A percentile compares a stretch with the other conserved stretches of the same genome.
Evolutionary conservation across 306 rosid species (phyloP).

Genomic region (Betula pendula): DNA sequence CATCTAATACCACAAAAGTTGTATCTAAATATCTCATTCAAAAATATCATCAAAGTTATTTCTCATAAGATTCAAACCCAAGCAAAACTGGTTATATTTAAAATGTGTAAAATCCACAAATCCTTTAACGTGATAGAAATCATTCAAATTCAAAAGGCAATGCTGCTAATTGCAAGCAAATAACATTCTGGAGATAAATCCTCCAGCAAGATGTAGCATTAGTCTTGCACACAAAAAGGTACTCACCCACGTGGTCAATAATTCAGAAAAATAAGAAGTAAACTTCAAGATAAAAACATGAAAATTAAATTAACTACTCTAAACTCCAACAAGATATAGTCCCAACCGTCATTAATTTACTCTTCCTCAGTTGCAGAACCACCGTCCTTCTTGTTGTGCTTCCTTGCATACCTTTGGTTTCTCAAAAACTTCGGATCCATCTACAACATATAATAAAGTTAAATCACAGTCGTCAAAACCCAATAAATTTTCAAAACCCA

Average conservation of each 20-base stretch:
- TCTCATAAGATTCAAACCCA: not conserved
- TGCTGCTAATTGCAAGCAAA: not conserved
- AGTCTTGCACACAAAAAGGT: not conserved
- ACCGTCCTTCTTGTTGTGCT: slow-evolving; percentile 74
- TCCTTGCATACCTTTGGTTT: slow-evolving; percentile 99
- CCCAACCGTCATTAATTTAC: slow-evolving; percentile 31
- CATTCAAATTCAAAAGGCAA: not conserved
- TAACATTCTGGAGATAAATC: not conserved
- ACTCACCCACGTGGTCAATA: not conserved
- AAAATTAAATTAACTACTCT: not conserved
- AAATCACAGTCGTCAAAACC: not conserved
- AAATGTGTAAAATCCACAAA: not conserved
- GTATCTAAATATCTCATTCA: not conserved
- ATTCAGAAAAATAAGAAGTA: not conserved
- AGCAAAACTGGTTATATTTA: not conserved
- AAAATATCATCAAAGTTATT: not conserved
- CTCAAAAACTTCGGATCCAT: slow-evolving; percentile 97
- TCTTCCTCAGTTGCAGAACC: slow-evolving; percentile 63
- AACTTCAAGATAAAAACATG: not conserved
- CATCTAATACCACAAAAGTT: not conserved
- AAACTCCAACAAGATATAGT: not conserved
- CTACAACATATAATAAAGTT: slow-evolving; percentile 28
- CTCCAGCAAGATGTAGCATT: not conserved
- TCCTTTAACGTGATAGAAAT: not conserved
- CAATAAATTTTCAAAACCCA: not conserved